These are phyloP conservation scores for Ensete ventricosum DNA, from an alignment of 176 grass and related monocot genomes.

Conservation along the genomic window DNA sequence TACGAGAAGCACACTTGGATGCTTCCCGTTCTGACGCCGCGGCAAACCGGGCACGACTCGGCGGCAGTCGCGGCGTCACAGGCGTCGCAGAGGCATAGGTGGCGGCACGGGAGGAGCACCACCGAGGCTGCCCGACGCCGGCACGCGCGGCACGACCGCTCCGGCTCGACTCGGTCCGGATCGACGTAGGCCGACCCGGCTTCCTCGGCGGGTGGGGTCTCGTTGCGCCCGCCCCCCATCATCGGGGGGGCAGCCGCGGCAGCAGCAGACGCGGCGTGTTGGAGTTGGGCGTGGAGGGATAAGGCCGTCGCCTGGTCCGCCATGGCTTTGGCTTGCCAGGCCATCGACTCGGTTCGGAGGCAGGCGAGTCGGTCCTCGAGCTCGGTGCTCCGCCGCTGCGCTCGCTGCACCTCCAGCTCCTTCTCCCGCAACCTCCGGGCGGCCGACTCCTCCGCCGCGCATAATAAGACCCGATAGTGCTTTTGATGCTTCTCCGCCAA, in stretches of 20 bases:
- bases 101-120: constrained; percentile 68
- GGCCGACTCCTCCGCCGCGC: constrained; percentile 29
- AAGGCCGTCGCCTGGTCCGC: constrained; percentile 55
- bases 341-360: constrained; percentile 54
- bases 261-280: constrained; percentile 35
- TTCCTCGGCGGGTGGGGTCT: constrained; percentile 18
- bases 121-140: constrained; percentile 35
- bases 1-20: constrained; percentile 61
- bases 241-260: background rate
- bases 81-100: constrained; percentile 58
- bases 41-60: constrained; percentile 57
- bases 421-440: constrained; percentile 47
- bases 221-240: constrained; percentile 16
- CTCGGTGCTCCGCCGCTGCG: constrained; percentile 36
- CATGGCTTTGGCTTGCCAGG: constrained; percentile 70
- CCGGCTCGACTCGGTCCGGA: constrained; percentile 28
- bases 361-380: constrained; percentile 58
- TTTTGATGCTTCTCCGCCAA: constrained; percentile 52
- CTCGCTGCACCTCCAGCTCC: constrained; percentile 36
- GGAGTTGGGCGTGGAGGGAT: constrained; percentile 68
- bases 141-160: constrained; percentile 43
- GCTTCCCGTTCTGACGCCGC: constrained; percentile 62
- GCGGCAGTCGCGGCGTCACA: constrained; percentile 44
- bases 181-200: constrained; percentile 41
- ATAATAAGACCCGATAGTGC: constrained; percentile 45